Evolutionary conservation across 1,284 basidiomycete genomes (phyloP).

Genomic region (Tranzscheliella williamsii): DNA sequence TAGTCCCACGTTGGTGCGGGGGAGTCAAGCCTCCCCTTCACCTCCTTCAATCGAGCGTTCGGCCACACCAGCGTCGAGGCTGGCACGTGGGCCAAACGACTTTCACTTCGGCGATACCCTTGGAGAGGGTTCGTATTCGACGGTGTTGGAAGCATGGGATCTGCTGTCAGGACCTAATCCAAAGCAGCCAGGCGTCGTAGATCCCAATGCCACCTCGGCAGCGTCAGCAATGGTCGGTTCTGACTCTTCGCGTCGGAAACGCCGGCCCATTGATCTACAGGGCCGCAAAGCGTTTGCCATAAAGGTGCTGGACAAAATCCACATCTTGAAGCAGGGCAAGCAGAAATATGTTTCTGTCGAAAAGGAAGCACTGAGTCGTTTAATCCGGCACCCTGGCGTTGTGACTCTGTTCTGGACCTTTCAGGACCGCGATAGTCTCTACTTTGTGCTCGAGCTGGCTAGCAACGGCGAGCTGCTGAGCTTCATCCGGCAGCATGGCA

Average conservation of each 20-base stretch:
- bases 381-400: slow-evolving; percentile 54
- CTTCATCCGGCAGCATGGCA: slow-evolving; percentile 52
- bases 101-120: slow-evolving; percentile 59
- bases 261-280: slow-evolving; percentile 17
- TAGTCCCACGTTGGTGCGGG: slow-evolving; percentile 23
- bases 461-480: slow-evolving; percentile 56
- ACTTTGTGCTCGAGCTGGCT: slow-evolving; percentile 59
- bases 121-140: slow-evolving; percentile 59
- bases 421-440: slow-evolving; percentile 57
- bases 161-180: slow-evolving; percentile 28
- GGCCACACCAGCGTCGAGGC: background rate
- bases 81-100: slow-evolving; percentile 43
- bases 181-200: slow-evolving; percentile 22
- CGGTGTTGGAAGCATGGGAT: slow-evolving; percentile 59
- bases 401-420: slow-evolving; percentile 59
- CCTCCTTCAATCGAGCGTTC: slow-evolving; percentile 5
- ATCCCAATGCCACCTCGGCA: slow-evolving; percentile 29
- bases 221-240: slow-evolving; percentile 41
- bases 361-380: slow-evolving; percentile 57
- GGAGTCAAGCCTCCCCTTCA: too few relatives aligned
- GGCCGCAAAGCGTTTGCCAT: slow-evolving; percentile 52
- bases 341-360: slow-evolving; percentile 59
- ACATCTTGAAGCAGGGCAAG: slow-evolving; percentile 60
- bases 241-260: slow-evolving; percentile 5
- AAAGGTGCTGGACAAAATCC: slow-evolving; percentile 60